phyloP scores from a whole-genome alignment of 2,329 filamentous ascomycete genomes.

The Phoma sp. region DNA sequence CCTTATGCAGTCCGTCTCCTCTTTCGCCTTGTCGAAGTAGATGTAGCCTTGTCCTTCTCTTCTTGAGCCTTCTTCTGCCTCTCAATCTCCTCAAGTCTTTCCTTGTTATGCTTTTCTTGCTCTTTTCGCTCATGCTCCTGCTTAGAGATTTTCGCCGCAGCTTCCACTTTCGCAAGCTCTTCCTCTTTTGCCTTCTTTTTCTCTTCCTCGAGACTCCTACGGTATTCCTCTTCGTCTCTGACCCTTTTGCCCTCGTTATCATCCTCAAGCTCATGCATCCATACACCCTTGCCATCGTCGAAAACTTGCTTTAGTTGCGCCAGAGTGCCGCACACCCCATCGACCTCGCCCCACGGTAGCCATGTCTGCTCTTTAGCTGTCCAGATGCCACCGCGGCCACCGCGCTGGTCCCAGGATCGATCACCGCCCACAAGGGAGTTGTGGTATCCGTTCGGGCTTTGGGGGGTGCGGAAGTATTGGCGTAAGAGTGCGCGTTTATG shows the following conservation, averaged over 20 bases:
- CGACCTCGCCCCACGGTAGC: conserved; percentile 58
- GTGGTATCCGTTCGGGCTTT: conserved; percentile 53
- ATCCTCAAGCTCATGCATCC: conserved; percentile 42
- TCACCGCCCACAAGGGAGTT: conserved; percentile 56
- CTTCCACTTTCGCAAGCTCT: conserved; percentile 15
- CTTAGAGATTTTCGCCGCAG: conserved; percentile 12
- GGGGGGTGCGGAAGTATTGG: conserved; percentile 56
- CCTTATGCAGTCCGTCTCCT: not conserved
- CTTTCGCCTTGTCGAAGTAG: not conserved
- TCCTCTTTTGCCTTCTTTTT: conserved; percentile 21
- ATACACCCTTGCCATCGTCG: conserved; percentile 55
- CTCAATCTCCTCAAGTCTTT: conserved; percentile 12
- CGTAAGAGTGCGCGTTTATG: conserved; percentile 59
- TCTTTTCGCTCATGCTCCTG: conserved; percentile 14
- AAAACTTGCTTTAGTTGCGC: conserved; percentile 56
- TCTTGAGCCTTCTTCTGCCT: not conserved
- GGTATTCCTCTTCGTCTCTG: conserved; percentile 21
- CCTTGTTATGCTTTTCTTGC: conserved; percentile 14
- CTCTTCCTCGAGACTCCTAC: conserved; percentile 20
- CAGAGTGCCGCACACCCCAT: conserved; percentile 43
- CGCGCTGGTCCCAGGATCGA: conserved; percentile 58
- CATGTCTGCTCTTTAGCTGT: conserved; percentile 56
- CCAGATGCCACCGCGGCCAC: conserved; percentile 63
- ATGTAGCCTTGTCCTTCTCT: not conserved
- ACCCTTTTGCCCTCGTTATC: conserved; percentile 23